A percentile compares a stretch with the other conserved stretches of the same genome.
phyloP scores from a whole-genome alignment of 208 protist genomes.

The Jaenimonas drosophilae region DNA sequence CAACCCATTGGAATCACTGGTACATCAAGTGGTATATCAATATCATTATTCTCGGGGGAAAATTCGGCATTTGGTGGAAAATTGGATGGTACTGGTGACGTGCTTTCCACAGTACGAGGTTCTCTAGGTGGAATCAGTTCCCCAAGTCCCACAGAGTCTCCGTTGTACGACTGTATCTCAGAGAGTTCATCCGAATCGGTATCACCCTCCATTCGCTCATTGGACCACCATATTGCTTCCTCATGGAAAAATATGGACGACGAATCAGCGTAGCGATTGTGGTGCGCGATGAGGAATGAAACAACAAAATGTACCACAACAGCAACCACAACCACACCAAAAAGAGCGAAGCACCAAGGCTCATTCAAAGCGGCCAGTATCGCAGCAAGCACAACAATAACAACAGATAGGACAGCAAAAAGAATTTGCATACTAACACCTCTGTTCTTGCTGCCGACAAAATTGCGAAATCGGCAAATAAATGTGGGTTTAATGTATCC shows the following conservation, averaged over 20 bases:
- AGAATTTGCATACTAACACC: slow-evolving; percentile 1
- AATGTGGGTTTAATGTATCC: slow-evolving; percentile 32
- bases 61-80: neutral
- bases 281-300: slow-evolving; percentile 25
- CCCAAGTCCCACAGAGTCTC: neutral
- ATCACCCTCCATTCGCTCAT: slow-evolving; percentile 20
- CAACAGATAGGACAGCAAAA: slow-evolving; percentile 11
- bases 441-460: slow-evolving; percentile 14
- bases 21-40: neutral
- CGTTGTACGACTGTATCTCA: neutral
- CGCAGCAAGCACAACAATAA: slow-evolving; percentile 27
- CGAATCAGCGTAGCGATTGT: slow-evolving; percentile 49
- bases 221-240: slow-evolving; percentile 21
- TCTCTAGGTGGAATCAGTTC: neutral
- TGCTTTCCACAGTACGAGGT: neutral
- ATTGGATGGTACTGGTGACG: neutral
- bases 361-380: slow-evolving; percentile 14
- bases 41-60: neutral
- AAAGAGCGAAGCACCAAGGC: slow-evolving; percentile 16
- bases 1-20: slow-evolving; percentile 4
- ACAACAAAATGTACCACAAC: slow-evolving; percentile 15
- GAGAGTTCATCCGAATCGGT: slow-evolving; percentile 6
- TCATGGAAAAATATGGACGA: slow-evolving; percentile 33
- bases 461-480: slow-evolving; percentile 30
- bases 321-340: slow-evolving; percentile 15